These are phyloP conservation scores for Chloromonas sp. DNA, from an alignment of 163 green algal genomes.

Conservation along the genomic window DNA sequence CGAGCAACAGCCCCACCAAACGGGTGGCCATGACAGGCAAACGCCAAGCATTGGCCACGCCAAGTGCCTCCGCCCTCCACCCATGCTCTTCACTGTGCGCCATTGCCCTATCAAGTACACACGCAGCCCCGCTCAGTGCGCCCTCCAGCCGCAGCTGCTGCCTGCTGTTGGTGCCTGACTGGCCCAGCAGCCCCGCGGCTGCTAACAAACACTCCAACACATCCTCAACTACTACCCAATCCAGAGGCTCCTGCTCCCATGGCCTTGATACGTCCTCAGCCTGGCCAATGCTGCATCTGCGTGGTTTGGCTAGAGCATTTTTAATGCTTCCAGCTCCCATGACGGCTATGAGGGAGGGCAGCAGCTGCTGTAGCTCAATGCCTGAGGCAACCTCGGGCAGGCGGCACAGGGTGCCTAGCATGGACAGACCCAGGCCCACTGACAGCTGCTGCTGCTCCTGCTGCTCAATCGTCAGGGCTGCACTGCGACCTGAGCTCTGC, in stretches of 20 bases:
- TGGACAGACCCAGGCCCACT: conserved; percentile 32
- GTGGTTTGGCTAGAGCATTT: too few relatives aligned
- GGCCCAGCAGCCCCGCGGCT: neutral
- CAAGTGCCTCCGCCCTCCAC: neutral
- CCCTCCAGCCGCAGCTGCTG: neutral
- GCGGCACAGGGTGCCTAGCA: conserved; percentile 38
- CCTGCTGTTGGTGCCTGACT: neutral
- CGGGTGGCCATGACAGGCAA: neutral
- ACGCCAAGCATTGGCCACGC: neutral
- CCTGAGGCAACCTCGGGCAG: conserved; percentile 26
- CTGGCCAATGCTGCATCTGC: too few relatives aligned
- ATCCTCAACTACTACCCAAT: neutral
- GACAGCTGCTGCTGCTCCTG: conserved; percentile 7
- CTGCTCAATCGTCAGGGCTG: neutral
- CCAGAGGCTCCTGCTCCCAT: too few relatives aligned
- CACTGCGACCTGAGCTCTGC: neutral
- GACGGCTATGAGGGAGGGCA: conserved; percentile 25
- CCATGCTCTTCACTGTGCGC: conserved; percentile 12
- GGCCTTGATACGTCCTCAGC: too few relatives aligned
- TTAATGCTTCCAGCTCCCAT: too few relatives aligned
- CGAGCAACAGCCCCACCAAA: conserved; percentile 34
- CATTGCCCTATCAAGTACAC: neutral
- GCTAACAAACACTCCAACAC: conserved; percentile 21
- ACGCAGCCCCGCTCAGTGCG: neutral
- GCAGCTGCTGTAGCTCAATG: conserved; percentile 21